Base-by-base conservation (phyloP, 805 yeast species). In the Saccharomycopsis guyanensis region DNA sequence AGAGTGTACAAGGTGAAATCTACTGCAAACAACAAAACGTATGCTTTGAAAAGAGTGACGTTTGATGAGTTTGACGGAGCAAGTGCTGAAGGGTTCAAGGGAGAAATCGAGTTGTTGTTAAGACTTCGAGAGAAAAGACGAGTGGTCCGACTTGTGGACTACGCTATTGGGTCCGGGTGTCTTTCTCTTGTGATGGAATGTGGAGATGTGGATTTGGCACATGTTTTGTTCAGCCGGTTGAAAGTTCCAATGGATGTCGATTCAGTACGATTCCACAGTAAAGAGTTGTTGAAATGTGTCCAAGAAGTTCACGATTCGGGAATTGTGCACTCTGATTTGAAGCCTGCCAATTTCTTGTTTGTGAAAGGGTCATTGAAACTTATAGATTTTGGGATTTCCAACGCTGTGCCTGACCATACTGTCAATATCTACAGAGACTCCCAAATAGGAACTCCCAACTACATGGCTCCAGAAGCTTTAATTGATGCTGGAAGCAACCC, bases 391-490 rank as follows among this genome's bases (percentile, higher is more conserved):
- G 98, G 98, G 13, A 85, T 85, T 40, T 86, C 97, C n/a, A 85
- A 89, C 63, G 87, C 91, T 0, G 87, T 93, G 1, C 93, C 95
- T 1, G 96, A 89, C 44, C 86, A 87, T 58, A 91, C 97, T 0
- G 80, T 86, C 18, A 91, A 93, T 56, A 76, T 91, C 16, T 89
- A 89, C 59, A 72, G 97, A 48, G 95, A 86, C 50, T 76, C 87
- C 4, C 96, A 87, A 60, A 82, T 88, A 43, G 98, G 98, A 3
- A 91, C 98, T 0, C 96, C 96, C 1, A 87, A 85, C 60, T 93
- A 91, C 61, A 93, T 91, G 97, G 96, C 98, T 0, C 98, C 98
- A 0, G 98, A 91, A 62, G 86, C 97, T 0, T 66, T 91, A 49
- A 71, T 82, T 38, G 94, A 83, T 61, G 76, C 70, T 50, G 70